Evolutionary conservation across 257 asterid genomes (phyloP).

Genomic region (Solanum bulbocastanum): DNA sequence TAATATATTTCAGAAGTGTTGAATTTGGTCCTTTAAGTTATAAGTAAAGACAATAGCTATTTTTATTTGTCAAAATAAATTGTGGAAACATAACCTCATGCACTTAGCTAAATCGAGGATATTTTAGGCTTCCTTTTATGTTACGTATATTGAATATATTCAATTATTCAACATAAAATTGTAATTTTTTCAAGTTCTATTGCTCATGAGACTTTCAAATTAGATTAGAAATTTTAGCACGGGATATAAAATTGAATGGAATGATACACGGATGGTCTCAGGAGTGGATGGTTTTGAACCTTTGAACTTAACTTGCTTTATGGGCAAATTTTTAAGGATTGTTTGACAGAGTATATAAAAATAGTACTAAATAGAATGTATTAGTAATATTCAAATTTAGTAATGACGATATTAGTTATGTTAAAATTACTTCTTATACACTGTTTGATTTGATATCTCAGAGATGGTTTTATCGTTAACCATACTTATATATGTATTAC

Average conservation of each 20-base stretch:
- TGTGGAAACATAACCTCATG: not conserved
- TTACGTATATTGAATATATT: not conserved
- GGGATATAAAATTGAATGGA: no score
- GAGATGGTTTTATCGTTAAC: not conserved
- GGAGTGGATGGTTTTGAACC: no score
- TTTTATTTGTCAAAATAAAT: not conserved
- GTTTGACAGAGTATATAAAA: accelerated
- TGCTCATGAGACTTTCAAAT: not conserved
- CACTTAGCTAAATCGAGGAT: not conserved
- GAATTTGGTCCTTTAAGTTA: not conserved
- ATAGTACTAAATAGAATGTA: not conserved
- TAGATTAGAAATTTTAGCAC: not conserved
- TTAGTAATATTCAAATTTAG: not conserved
- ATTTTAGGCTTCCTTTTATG: not conserved
- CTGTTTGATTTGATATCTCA: accelerated
- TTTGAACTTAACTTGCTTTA: no score
- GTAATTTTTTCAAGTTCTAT: not conserved
- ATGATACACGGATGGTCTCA: not conserved
- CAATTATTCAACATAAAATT: not conserved
- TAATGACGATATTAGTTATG: not conserved
- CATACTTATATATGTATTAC: not conserved
- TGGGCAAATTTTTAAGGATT: no score
- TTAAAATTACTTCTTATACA: not conserved
- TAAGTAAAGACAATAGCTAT: not conserved
- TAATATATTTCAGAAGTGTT: not conserved